Evolutionary conservation across 2,329 filamentous ascomycete genomes (phyloP), one percentile per base, ranked within the genome.

Genomic region (Botrytis cinerea): DNA sequence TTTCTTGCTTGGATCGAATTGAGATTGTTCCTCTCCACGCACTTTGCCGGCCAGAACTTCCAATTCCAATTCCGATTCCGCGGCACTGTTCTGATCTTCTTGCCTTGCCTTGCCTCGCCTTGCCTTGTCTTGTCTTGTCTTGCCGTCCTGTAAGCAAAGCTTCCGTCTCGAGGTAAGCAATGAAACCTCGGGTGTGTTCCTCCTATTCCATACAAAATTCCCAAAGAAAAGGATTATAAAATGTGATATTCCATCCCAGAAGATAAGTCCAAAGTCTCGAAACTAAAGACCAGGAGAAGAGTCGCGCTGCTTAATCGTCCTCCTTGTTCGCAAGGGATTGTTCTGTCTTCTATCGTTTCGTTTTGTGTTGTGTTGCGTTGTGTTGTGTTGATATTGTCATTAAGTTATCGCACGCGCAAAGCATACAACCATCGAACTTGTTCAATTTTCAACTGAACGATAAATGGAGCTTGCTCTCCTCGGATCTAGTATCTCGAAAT

Each of bases 101-200:
- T 35, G 18, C 9, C 57, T 61, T 35, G 18, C 9, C 57, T 28
- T 28, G 28, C 28, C 28, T 28, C 28, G 28, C 28, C 32, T 32
- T 32, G 32, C 32, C 32, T 32, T 32, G 32, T 4, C 28, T 61
- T 61, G 35, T 28, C 18, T 61, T 25, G 59, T 9, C 32, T 38
- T 54, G 14, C 64, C 46, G 64, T 59, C 66, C 48, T 43, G 48
- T 69, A 48, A 69, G 66, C 48, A 57, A 69, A 32, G 66, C n/a
- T 38, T 57, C 66, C 18, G 6, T 51, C 66, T 69, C n/a, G 25
- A 69, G 43, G 63, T 61, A 72, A 69, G 71, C 48, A 69, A 59
- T 46, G 43, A 12, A 38, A 20, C 28, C 51, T 35, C 40, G 40
- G 46, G 38, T 67, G 45, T 22, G 22, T 40, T 45, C 48, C 43